Base-by-base conservation (phyloP, 768 basidiomycete species). In the Lyophyllum shimeji region DNA sequence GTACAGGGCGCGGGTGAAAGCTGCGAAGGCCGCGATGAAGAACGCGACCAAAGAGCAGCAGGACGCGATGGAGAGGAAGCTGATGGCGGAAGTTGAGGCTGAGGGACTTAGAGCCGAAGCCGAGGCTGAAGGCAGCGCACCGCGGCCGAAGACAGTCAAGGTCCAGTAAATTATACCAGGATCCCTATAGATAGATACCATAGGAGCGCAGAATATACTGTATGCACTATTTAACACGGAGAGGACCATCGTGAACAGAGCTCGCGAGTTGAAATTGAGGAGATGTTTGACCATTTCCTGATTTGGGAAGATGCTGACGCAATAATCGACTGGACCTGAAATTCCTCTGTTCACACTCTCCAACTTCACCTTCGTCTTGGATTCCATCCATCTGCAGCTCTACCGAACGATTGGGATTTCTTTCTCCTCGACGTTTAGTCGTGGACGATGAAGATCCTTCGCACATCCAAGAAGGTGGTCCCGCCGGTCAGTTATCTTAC, bases 361-460 rank as follows among this genome's bases (percentile, higher is more conserved):
- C 31, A 56, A 51, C 29, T 29, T 29, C 46, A 44, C 44, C 55
- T 42, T 42, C 37, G 25, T 12, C 55, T 57, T 61, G 51, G 60
- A 52, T 58, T 48, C 50, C n/a, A 39, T 44, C 56, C 54, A 58
- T 58, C 47, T 52, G 39, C 25, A 45, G 29, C 46, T 24, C 25
- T 29, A 46, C 46, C 48, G 53, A 56, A 60, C 52, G 59, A 52
- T 51, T 46, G 42, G 51, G 53, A 55, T 53, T 56, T 48, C 56
- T 45, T 65, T 67, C 60, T 68, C 63, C 71, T 67, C 74, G 79
- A 76, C 73, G 63, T 40, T 31, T 72, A 58, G 72, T 78, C 80
- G 77, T 75, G 81, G 82, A 80, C 73, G 65, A 95, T 95, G 93
- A 93, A 89, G 84, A 93, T 95, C 74, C 79, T 84, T 65, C 87